These are phyloP conservation scores for Leucaena leucocephala DNA, from an alignment of 306 rosid genomes.

Conservation along the genomic window DNA sequence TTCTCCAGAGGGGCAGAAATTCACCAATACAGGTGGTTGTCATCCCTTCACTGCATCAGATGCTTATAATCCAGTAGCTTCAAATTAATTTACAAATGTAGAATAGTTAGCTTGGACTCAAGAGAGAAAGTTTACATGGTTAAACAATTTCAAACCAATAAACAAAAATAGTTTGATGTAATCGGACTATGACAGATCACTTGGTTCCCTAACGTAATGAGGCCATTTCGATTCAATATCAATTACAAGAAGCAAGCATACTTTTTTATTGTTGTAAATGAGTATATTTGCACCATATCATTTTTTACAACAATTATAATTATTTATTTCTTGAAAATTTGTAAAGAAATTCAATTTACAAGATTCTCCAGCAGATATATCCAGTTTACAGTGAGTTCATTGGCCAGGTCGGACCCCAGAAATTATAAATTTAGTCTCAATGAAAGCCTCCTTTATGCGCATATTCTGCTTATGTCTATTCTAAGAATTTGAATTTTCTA, in stretches of 20 bases:
- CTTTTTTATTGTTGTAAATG: not conserved
- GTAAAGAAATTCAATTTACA: not conserved
- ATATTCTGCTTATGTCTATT: not conserved
- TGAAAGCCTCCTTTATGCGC: not conserved
- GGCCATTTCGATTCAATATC: not conserved
- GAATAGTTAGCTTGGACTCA: not conserved
- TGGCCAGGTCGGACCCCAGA: slow-evolving; percentile 6
- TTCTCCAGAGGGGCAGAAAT: slow-evolving; percentile 19
- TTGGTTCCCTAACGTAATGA: no score
- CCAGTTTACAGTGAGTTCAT: not conserved
- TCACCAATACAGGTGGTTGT: not conserved
- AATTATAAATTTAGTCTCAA: not conserved
- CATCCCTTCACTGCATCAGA: slow-evolving; percentile 8
- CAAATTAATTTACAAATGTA: not conserved
- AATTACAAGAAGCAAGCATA: not conserved
- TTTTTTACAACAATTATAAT: not conserved
- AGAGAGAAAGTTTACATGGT: slow-evolving; percentile 3
- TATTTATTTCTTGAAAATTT: not conserved
- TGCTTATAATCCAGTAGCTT: slow-evolving; percentile 22
- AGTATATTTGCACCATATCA: not conserved
- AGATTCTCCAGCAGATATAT: slow-evolving; percentile 1
- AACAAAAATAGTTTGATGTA: no score
- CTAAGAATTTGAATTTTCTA: slow-evolving; percentile 3
- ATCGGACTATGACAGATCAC: no score
- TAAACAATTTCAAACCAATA: not conserved